phyloP scores from a whole-genome alignment of 192 early-diverging fungal genomes.

The Backusella luteola region DNA sequence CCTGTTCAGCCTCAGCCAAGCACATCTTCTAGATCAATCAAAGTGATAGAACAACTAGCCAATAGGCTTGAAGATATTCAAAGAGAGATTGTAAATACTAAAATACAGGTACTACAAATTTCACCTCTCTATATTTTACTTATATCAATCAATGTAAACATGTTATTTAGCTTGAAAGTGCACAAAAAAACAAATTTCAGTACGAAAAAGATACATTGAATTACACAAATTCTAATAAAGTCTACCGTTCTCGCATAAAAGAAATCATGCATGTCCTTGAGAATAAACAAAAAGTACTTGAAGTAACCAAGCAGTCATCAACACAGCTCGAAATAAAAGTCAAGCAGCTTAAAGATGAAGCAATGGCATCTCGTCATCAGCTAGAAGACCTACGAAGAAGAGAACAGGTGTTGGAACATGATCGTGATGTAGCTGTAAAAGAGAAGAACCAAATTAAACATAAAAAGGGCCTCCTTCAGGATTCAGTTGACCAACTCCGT shows the following conservation, averaged over 20 bases:
- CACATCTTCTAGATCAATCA: conserved; percentile 6
- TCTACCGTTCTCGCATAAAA: conserved; percentile 22
- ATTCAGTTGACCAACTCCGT: conserved; percentile 14
- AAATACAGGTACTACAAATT: conserved; percentile 9
- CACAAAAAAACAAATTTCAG: conserved; percentile 5
- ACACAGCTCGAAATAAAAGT: conserved; percentile 23
- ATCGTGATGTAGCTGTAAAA: conserved; percentile 15
- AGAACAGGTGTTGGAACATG: conserved; percentile 20
- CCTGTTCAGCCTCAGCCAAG: conserved; percentile 17
- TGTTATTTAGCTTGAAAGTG: conserved; percentile 12
- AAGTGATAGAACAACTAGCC: conserved; percentile 7
- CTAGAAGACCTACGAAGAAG: conserved; percentile 24
- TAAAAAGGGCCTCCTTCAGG: conserved; percentile 21
- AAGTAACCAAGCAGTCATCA: conserved; percentile 24
- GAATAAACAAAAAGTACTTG: conserved; percentile 28
- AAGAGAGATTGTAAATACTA: conserved; percentile 4
- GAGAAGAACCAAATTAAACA: conserved; percentile 27
- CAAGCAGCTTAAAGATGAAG: conserved; percentile 32
- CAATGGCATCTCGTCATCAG: conserved; percentile 24
- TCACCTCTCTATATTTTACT: background rate
- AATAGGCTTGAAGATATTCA: background rate
- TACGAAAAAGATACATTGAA: conserved; percentile 11
- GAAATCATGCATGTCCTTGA: conserved; percentile 34
- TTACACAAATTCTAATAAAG: conserved; percentile 24
- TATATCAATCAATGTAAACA: background rate